Evolutionary conservation across 805 yeast species (phyloP), one percentile per base, ranked within the genome.

Genomic region (Ogataea polymorpha): DNA sequence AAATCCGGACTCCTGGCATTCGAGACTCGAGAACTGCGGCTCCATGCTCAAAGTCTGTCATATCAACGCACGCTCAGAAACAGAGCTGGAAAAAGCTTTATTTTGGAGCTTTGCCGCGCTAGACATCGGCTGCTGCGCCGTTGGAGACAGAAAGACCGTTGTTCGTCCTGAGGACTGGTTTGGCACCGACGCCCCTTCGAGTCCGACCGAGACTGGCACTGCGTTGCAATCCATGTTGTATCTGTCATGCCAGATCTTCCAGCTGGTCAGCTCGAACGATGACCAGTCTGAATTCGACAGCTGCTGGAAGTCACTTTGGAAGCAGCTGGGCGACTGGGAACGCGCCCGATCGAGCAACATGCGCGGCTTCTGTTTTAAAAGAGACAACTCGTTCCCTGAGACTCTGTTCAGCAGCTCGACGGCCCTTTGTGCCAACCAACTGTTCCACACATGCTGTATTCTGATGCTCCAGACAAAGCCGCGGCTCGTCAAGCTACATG

Each of bases 51-150:
- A 62, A 28, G 62, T 68, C 11, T 63, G 64, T 33, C 63, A 61
- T 6, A 63, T 70, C 33, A 54, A 65, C 46, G 74, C 71, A 1
- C 59, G 63, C 32, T 55, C 67, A 28, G 26, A 62, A 54, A 55
- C 59, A 20, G 47, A 44, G 15, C 55, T 68, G 15, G 66, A 65
- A 33, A 49, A 70, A 41, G 65, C 68, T 0, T 50, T 71, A 32
- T 69, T 72, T 41, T 72, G 75, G 76, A 63, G 66, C 35, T 67
- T 69, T 51, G 68, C 68, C 2, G 51, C 72, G 17, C 58, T 69
- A 61, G 75, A 70, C 45, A 58, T 69, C 7, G 63, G 55, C 3
- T 46, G 39, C 12, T 50, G 53, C 32, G 34, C 49, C 6, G 61
- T 67, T 28, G 68, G 67, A 12, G 71, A 67, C 8, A 20, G 30